A percentile compares a stretch with the other conserved stretches of the same genome.
These are phyloP conservation scores for Diatrype stigma DNA, from an alignment of 2,329 filamentous ascomycete species.

Conservation along the genomic window DNA sequence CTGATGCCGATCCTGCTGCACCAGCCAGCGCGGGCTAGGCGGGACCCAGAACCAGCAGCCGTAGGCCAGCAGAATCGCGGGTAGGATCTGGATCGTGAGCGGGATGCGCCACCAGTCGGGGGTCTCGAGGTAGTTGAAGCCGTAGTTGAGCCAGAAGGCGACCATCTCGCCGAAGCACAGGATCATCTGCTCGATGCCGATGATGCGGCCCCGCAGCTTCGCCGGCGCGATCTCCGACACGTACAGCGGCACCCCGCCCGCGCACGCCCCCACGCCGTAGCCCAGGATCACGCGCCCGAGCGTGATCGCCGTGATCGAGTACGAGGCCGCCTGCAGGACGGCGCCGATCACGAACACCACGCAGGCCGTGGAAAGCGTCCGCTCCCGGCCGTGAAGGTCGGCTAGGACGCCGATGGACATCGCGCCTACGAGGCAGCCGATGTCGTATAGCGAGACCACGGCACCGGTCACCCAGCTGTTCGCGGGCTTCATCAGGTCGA, in stretches of 20 bases:
- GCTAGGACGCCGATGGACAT: constrained; percentile 14
- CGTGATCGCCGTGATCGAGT: constrained; percentile 11
- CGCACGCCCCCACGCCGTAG: constrained; percentile 13
- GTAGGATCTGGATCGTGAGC: constrained; percentile 30
- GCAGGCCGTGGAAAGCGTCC: constrained; percentile 11
- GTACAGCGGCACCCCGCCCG: constrained; percentile 16
- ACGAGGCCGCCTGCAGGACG: constrained; percentile 12
- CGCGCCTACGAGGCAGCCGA: constrained; percentile 12
- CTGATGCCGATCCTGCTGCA: constrained; percentile 17
- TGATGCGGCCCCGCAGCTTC: constrained; percentile 14
- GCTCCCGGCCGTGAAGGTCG: constrained; percentile 11
- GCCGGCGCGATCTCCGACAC: constrained; percentile 17
- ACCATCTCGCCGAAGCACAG: constrained; percentile 14
- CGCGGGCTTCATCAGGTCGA: constrained; percentile 8
- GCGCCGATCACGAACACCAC: constrained; percentile 12
- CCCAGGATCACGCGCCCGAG: constrained; percentile 12
- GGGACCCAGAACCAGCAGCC: constrained; percentile 24
- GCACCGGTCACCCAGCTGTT: constrained; percentile 14
- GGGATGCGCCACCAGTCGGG: constrained; percentile 26
- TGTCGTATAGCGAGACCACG: constrained; percentile 14
- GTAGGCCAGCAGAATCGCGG: constrained; percentile 23
- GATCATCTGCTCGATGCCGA: constrained; percentile 20
- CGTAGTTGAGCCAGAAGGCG: constrained; percentile 15
- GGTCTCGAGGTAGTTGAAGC: constrained; percentile 12
- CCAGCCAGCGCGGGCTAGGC: constrained; percentile 22